Percentiles rank a stretch among this genome's conserved stretches.
Conservation (phyloP, 306 rosid genomes). For the Fragaria vesca region DNA sequence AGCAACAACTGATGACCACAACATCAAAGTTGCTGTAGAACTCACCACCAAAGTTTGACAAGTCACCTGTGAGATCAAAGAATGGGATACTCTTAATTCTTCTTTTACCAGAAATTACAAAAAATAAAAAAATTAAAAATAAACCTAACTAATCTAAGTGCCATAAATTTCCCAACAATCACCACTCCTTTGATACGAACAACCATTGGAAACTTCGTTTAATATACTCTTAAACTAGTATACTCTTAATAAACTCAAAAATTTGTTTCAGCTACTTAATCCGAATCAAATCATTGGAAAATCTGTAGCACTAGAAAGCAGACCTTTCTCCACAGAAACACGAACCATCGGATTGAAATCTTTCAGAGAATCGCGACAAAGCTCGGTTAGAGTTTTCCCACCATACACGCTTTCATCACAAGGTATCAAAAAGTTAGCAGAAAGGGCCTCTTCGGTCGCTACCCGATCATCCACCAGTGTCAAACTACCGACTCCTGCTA, state of each 20-base stretch:
- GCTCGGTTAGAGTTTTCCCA: constrained; percentile 78
- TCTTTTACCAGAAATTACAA: neutral
- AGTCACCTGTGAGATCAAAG: constrained; percentile 55
- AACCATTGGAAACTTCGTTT: neutral
- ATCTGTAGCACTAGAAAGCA: constrained; percentile 6
- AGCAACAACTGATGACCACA: constrained; percentile 72
- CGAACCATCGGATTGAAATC: constrained; percentile 98
- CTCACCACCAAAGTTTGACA: constrained; percentile 58
- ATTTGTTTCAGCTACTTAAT: neutral
- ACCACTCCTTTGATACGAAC: neutral
- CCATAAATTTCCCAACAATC: neutral
- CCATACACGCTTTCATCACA: constrained; percentile 58
- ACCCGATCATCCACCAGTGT: constrained; percentile 84
- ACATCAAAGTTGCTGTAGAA: constrained; percentile 78
- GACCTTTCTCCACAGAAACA: constrained; percentile 81
- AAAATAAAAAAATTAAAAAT: neutral
- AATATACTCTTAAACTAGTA: too few relatives aligned
- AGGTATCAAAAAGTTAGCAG: constrained; percentile 80
- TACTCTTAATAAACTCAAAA: neutral
- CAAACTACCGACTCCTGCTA: constrained; percentile 94
- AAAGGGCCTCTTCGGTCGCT: constrained; percentile 55
- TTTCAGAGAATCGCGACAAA: constrained; percentile 84
- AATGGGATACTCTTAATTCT: neutral
- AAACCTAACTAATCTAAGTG: neutral
- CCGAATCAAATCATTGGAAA: constrained; percentile 5